phyloP scores from a whole-genome alignment of 2,329 filamentous ascomycete genomes.

The Cordyceps militaris region DNA sequence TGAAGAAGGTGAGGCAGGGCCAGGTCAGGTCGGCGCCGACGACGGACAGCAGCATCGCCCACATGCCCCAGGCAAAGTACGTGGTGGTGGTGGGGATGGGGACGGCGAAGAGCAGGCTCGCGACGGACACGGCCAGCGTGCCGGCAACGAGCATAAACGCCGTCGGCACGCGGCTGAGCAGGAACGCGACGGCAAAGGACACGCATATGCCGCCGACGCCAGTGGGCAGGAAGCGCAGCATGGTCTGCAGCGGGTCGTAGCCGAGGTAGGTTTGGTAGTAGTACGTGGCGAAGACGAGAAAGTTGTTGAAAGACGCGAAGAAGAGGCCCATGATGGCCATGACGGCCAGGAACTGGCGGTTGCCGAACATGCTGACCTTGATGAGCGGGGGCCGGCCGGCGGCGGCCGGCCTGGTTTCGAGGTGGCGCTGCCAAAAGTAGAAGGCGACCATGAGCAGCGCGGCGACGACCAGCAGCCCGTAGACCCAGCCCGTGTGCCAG shows the following conservation, averaged over 20 bases:
- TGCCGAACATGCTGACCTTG: conserved; percentile 58
- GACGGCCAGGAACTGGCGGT: conserved; percentile 51
- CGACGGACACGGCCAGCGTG: conserved; percentile 46
- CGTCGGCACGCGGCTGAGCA: conserved; percentile 52
- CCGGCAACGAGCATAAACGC: conserved; percentile 52
- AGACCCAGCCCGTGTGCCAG: conserved; percentile 58
- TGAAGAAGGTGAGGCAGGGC: conserved; percentile 59
- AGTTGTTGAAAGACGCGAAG: conserved; percentile 62
- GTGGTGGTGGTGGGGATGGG: conserved; percentile 53
- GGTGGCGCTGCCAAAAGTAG: conserved; percentile 50
- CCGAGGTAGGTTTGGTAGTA: conserved; percentile 63
- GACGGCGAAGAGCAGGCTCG: conserved; percentile 55
- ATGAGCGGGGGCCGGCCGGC: conserved; percentile 48
- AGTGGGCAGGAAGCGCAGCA: conserved; percentile 60
- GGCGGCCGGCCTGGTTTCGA: conserved; percentile 21
- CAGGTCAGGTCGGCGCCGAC: conserved; percentile 61
- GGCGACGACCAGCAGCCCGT: conserved; percentile 50
- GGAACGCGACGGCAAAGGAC: conserved; percentile 46
- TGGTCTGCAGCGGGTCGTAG: conserved; percentile 56
- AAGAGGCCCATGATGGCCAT: conserved; percentile 61
- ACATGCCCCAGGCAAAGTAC: conserved; percentile 62
- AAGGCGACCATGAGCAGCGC: conserved; percentile 50
- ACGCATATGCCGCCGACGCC: conserved; percentile 54
- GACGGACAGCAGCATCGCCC: conserved; percentile 58
- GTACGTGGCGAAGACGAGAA: conserved; percentile 60